These are phyloP conservation scores for Boletus rubroflammeus DNA, from an alignment of 768 basidiomycete species.

Conservation along the genomic window DNA sequence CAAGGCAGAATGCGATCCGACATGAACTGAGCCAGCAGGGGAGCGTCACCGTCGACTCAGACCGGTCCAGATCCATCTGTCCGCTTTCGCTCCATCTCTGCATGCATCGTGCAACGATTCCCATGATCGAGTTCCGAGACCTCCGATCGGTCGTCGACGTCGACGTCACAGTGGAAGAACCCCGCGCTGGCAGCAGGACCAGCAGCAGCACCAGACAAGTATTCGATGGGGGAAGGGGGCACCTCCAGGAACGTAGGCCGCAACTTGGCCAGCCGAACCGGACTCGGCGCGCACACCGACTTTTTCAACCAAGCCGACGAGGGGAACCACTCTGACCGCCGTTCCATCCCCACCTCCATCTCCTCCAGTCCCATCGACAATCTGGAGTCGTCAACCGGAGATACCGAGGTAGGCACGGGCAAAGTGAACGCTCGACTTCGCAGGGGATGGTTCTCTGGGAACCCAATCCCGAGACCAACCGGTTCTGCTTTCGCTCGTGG, in stretches of 20 bases:
- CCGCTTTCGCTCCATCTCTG: too few relatives aligned
- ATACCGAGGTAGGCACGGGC: conserved; percentile 6
- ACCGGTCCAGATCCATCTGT: neutral
- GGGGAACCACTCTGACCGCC: conserved; percentile 1
- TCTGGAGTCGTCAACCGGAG: neutral
- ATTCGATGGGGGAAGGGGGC: conserved; percentile 21
- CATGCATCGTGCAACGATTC: neutral
- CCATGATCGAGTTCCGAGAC: neutral
- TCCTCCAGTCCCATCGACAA: neutral
- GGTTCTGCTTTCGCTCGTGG: neutral
- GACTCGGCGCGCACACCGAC: neutral
- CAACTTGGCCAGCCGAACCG: conserved; percentile 3
- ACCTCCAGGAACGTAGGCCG: conserved; percentile 15
- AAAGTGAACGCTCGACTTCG: conserved; percentile 17
- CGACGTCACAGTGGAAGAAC: neutral
- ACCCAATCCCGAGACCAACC: conserved; percentile 26
- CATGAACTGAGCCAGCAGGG: neutral
- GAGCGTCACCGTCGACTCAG: neutral
- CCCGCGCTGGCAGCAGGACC: neutral
- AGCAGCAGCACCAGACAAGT: neutral
- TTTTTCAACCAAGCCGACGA: neutral
- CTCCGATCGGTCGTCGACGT: neutral
- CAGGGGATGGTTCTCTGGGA: conserved; percentile 24
- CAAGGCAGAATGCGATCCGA: neutral
- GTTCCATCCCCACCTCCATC: neutral